A percentile compares a stretch with the other conserved stretches of the same genome.
Conservation (phyloP, 1,139 yeast species). For the Meyerozyma guilliermondii region DNA sequence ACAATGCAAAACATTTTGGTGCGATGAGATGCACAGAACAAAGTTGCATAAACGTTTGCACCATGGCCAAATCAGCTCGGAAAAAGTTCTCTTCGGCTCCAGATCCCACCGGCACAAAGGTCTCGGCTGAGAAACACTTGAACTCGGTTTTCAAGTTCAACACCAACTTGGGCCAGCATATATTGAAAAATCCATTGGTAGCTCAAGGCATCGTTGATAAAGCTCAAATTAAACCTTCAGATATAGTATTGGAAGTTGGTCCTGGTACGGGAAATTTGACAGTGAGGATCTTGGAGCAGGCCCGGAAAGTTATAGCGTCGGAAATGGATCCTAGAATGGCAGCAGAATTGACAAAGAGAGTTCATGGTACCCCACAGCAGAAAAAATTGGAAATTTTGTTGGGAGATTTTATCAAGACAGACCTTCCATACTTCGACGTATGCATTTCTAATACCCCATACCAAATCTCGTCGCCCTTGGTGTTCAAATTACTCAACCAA, state of each 20-base stretch:
- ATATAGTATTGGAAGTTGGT: constrained; percentile 91
- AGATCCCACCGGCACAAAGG: constrained; percentile 43
- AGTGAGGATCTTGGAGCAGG: constrained; percentile 86
- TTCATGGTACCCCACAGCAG: constrained; percentile 91
- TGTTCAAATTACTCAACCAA: constrained; percentile 83
- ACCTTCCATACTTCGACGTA: constrained; percentile 89
- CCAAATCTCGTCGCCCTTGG: constrained; percentile 94
- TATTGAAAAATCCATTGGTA: constrained; percentile 88
- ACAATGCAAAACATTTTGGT: neutral
- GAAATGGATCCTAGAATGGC: constrained; percentile 99
- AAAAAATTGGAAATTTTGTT: constrained; percentile 84
- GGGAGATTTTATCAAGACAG: constrained; percentile 96
- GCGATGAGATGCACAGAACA: neutral
- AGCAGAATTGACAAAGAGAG: constrained; percentile 95
- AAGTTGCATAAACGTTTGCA: neutral
- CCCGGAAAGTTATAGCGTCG: constrained; percentile 86
- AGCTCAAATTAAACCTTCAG: constrained; percentile 89
- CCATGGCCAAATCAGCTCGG: constrained; percentile 52
- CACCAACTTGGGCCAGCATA: constrained; percentile 96
- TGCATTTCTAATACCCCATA: constrained; percentile 97
- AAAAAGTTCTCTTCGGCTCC: constrained; percentile 45
- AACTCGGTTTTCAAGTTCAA: constrained; percentile 92
- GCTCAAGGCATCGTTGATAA: constrained; percentile 98
- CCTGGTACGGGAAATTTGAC: constrained; percentile 99
- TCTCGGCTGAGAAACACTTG: constrained; percentile 63